Evolutionary conservation across 768 basidiomycete genomes (phyloP).

Genomic region (Phylloporus arenicola): DNA sequence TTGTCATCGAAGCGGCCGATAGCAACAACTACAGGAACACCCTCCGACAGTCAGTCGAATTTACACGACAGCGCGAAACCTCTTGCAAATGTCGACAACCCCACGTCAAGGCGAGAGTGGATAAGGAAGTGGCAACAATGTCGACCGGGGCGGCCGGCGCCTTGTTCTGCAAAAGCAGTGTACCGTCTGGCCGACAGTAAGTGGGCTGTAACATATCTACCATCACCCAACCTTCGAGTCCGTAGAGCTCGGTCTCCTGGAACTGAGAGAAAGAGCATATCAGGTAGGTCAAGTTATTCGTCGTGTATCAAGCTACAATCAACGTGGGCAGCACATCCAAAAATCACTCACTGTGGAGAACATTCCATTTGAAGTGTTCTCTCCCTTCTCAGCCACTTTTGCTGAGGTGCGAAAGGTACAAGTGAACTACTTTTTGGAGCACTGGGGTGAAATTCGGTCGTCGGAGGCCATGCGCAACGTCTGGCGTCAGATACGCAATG

Average conservation of each 20-base stretch:
- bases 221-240: not conserved
- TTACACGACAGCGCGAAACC: conserved; percentile 20
- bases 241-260: conserved; percentile 63
- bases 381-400: conserved; percentile 76
- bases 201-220: conserved; percentile 20
- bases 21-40: conserved; percentile 13
- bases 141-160: conserved; percentile 59
- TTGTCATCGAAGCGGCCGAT: conserved; percentile 15
- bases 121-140: conserved; percentile 60
- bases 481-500: conserved; percentile 80
- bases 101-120: conserved; percentile 58
- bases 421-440: conserved; percentile 70
- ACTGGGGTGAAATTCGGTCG: conserved; percentile 80
- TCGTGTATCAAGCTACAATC: conserved; percentile 1
- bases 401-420: conserved; percentile 80
- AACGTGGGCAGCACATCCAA: conserved; percentile 55
- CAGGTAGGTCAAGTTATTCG: conserved; percentile 24
- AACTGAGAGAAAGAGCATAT: conserved; percentile 71
- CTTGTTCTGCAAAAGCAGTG: conserved; percentile 79
- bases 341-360: conserved; percentile 73
- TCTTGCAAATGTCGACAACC: conserved; percentile 16
- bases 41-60: conserved; percentile 35
- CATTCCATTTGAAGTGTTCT: conserved; percentile 82
- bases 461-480: conserved; percentile 80
- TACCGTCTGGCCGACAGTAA: conserved; percentile 80